Conservation (phyloP, 75 land plant genomes). For the Picea sitchensis region DNA sequence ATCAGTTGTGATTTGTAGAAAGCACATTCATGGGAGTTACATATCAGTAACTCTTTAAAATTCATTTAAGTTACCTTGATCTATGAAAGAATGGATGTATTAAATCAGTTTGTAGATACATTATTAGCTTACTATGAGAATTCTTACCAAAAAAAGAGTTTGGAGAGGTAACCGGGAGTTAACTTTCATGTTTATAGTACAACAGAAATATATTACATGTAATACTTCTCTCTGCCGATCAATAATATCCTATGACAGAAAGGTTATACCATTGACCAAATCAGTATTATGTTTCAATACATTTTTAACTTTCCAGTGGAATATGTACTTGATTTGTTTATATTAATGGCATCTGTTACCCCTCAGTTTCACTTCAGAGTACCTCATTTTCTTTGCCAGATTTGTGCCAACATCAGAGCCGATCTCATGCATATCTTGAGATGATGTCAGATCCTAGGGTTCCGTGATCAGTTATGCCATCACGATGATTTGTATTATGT, state of each 20-base stretch:
- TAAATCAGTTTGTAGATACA: background rate
- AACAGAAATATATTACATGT: background rate
- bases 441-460: no score
- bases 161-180: background rate
- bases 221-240: background rate
- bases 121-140: background rate
- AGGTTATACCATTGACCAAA: background rate
- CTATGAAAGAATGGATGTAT: background rate
- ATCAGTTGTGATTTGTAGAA: no score
- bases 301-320: background rate
- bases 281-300: background rate
- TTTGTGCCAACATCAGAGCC: no score
- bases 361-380: no score
- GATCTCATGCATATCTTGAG: no score
- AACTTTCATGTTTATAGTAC: background rate
- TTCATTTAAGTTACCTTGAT: background rate
- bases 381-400: no score
- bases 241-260: background rate
- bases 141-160: background rate
- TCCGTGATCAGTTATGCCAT: no score
- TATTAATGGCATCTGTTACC: background rate
- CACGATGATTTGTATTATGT: no score
- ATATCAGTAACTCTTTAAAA: background rate
- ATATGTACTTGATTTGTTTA: background rate
- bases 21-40: background rate